Percentiles rank a stretch among this genome's conserved stretches.
Conservation (phyloP, 2,329 filamentous ascomycete genomes). For the Metarhizium humberi region DNA sequence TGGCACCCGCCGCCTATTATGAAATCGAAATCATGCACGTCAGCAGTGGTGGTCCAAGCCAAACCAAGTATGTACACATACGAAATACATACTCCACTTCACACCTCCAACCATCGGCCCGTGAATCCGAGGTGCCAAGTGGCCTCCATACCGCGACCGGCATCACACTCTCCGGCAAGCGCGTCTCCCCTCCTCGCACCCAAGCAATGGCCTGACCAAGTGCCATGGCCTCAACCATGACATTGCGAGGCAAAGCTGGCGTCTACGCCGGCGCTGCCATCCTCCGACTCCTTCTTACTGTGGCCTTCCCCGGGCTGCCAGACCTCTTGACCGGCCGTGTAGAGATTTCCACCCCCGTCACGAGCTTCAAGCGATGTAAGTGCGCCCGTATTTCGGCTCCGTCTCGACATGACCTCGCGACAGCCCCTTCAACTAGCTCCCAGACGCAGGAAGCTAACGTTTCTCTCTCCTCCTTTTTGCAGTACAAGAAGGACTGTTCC, state of each 20-base stretch:
- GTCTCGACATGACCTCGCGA: not conserved
- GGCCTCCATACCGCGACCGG: constrained; percentile 12
- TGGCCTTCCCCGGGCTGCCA: constrained; percentile 73
- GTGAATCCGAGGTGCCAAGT: constrained; percentile 20
- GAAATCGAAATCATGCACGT: too few species aligned
- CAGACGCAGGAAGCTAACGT: not conserved
- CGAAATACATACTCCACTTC: not conserved
- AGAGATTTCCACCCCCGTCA: constrained; percentile 93
- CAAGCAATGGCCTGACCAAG: constrained; percentile 6
- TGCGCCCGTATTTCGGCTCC: constrained; percentile 7
- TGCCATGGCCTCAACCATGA: constrained; percentile 23
- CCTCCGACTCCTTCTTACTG: constrained; percentile 71
- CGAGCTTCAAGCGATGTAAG: constrained; percentile 94
- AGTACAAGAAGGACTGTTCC: constrained; percentile 95
- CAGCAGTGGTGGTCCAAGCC: not conserved
- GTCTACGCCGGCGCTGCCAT: constrained; percentile 70
- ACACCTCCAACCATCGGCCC: not conserved
- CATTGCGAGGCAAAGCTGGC: constrained; percentile 31
- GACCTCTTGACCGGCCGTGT: constrained; percentile 82
- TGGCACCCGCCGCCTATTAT: too few species aligned
- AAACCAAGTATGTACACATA: not conserved
- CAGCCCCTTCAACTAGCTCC: not conserved
- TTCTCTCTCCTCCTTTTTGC: not conserved
- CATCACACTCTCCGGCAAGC: not conserved
- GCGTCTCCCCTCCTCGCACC: not conserved